Evolutionary conservation across 2,329 filamentous ascomycete species (phyloP), one percentile per base, ranked within the genome.

Genomic region (Phaeosphaeriaceae sp.): DNA sequence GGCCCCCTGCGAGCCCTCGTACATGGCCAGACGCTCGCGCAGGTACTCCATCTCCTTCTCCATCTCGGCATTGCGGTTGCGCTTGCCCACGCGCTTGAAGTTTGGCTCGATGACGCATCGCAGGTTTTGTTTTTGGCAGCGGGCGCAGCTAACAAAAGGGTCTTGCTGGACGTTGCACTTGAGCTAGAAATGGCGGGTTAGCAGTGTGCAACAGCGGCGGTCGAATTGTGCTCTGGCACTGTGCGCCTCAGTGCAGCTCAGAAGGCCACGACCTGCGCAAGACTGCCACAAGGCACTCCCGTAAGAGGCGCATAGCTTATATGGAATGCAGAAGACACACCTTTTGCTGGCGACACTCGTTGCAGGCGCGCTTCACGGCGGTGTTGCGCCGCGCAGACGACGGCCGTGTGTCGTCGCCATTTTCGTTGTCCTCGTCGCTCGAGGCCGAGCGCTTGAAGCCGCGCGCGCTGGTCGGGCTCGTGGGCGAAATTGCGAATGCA

Each of bases 41-140:
- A 80, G 70, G 45, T 75, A 66, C 57, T 91, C 89, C 70, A 93
- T 91, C 77, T 93, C 90, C 78, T 88, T 90, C 74, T 92, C 91
- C 90, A 93, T 93, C 79, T 93, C 91, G 70, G 91, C 91, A 77
- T 94, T 91, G 75, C 91, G 91, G 63, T 88, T 91, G 44, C 91
- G 86, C 81, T 95, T 95, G 62, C 91, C 90, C 19, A 93, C 83
- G 67, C 91, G 88, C 83, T 93, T 93, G 80, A 94, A 94, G 77
- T 93, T 92, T 70, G 90, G 91, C 77, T 94, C 91, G 77, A 95
- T 94, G 77, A 92, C 91, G 83, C 91, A 95, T 61, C 89, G 86
- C 60, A 94, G 88, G 78, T 90, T 91, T 72, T 93, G 86, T 69
- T 92, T 91, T 74, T 86, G 86, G 80, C 91, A 95, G 56, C 91